Percentiles rank a stretch among this genome's conserved stretches.
phyloP scores from a whole-genome alignment of 352 stramenopile species.

The Globisporangium camurandrum region DNA sequence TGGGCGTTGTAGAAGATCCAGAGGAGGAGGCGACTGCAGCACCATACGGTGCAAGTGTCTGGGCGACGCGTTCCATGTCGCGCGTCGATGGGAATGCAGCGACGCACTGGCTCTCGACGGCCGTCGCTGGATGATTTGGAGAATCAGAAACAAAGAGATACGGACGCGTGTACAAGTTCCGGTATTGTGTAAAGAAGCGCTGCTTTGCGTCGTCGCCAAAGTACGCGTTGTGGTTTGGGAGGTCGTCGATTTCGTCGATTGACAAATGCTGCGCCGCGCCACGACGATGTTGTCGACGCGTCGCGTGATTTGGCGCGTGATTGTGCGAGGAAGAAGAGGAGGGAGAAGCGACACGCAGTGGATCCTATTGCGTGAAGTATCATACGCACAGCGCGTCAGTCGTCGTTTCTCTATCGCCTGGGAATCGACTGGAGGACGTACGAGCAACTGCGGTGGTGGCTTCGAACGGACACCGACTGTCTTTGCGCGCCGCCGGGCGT shows the following conservation, averaged over 20 bases:
- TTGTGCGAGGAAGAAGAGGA: too few relatives aligned
- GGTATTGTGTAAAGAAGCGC: constrained; percentile 60
- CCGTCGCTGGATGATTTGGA: too few relatives aligned
- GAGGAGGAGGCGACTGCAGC: constrained; percentile 7
- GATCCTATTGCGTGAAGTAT: not conserved
- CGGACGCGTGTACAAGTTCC: constrained; percentile 45
- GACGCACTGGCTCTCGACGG: constrained; percentile 19
- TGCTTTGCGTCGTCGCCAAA: constrained; percentile 49
- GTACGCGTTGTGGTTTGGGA: constrained; percentile 44
- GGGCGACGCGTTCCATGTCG: constrained; percentile 31
- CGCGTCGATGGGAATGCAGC: constrained; percentile 34
- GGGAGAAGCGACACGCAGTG: constrained; percentile 1
- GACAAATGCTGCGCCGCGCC: constrained; percentile 24
- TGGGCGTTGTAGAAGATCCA: too few relatives aligned
- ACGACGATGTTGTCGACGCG: constrained; percentile 5
- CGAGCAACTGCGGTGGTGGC: too few relatives aligned
- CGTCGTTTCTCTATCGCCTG: not conserved
- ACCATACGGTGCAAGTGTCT: constrained; percentile 16
- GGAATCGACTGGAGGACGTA: too few relatives aligned
- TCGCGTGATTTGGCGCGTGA: too few relatives aligned
- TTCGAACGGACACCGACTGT: too few relatives aligned
- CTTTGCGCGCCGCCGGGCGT: too few relatives aligned
- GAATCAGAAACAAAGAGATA: constrained; percentile 39
- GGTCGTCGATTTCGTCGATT: constrained; percentile 27
- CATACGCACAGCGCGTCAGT: too few relatives aligned